Conservation (phyloP, 345 rosid species). For the Citrus australasica region DNA sequence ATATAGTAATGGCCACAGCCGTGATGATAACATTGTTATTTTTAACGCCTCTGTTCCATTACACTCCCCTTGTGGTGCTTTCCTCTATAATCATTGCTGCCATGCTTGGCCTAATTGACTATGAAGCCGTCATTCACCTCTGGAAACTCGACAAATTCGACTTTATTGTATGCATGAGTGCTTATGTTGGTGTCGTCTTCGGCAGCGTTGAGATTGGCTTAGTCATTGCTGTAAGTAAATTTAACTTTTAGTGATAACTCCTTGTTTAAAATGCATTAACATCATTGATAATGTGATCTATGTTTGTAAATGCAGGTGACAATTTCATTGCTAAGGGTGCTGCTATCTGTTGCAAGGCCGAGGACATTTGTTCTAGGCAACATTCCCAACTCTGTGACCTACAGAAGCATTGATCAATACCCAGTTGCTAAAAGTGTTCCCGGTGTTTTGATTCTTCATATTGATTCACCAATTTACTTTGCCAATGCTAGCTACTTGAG, state of each 20-base stretch:
- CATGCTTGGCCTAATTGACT: constrained; percentile 93
- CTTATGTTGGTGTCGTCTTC: constrained; percentile 83
- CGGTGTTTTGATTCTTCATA: constrained; percentile 77
- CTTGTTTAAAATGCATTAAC: too few relatives aligned
- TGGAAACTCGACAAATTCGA: constrained; percentile 88
- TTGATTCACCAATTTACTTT: constrained; percentile 84
- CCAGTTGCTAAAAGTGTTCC: constrained; percentile 54
- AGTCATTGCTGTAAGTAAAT: constrained; percentile 53
- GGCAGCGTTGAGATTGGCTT: constrained; percentile 83
- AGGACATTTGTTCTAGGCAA: constrained; percentile 65
- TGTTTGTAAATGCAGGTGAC: constrained; percentile 41
- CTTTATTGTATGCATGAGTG: constrained; percentile 69
- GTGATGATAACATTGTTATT: constrained; percentile 81
- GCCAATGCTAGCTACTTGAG: constrained; percentile 88
- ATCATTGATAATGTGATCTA: neutral
- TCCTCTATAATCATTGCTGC: constrained; percentile 77
- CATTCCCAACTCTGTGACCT: constrained; percentile 72
- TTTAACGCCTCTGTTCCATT: constrained; percentile 79
- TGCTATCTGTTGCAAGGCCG: constrained; percentile 81
- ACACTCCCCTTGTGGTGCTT: constrained; percentile 92
- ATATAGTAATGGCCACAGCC: constrained; percentile 87
- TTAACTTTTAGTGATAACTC: too few relatives aligned
- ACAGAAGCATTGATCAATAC: constrained; percentile 81
- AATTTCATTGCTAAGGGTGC: constrained; percentile 64
- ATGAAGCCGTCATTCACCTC: constrained; percentile 75